Evolutionary conservation across 108 stramenopile genomes (phyloP), one percentile per base, ranked within the genome.

Genomic region (Ochromonas danica): DNA sequence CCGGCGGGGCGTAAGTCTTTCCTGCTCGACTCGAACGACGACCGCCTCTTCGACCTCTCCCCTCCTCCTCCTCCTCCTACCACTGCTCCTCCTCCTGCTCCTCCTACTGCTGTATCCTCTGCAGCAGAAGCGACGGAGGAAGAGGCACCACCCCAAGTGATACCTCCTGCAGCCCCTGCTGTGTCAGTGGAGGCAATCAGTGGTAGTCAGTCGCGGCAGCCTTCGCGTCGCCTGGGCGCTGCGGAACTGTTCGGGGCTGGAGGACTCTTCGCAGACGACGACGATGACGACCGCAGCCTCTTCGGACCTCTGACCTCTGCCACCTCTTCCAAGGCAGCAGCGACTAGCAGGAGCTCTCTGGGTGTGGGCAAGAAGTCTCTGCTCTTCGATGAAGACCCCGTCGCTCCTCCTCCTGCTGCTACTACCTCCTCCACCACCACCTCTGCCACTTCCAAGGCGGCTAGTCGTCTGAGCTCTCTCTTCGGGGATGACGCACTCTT

Each of bases 181-280:
- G 72, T 41, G 72, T 75, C 72, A 75, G 43, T 75, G 27, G 36
- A 45, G 10, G 40, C 25, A 75, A 33, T 6, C 41, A 6, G 14
- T 10, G 51, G 25, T 31, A 41, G n/a, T 6, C 36, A 25, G 14
- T 60, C 72, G 36, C 6, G 31, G 51, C 22, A 6, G 22, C 6
- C 45, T 51, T 14, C 22, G 45, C 45, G 45, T 14, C 6, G 22
- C 3, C 3, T 36, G 40, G 72, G 40, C 28, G 51, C 72, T 6
- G 6, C n/a, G 14, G 72, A 75, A 10, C 40, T 75, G 27, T 75
- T 75, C 40, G 72, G 72, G 6, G 36, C 40, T 33, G 72, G 72
- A 57, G 3, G 3, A 33, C 25, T 75, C 43, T 3, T 6, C 31
- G 72, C 3, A 6, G 72, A 75, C 40, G 72, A 75, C 17, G 72